Evolutionary conservation across 495 filamentous ascomycete genomes (phyloP).

Genomic region (Geopyxis carbonaria): DNA sequence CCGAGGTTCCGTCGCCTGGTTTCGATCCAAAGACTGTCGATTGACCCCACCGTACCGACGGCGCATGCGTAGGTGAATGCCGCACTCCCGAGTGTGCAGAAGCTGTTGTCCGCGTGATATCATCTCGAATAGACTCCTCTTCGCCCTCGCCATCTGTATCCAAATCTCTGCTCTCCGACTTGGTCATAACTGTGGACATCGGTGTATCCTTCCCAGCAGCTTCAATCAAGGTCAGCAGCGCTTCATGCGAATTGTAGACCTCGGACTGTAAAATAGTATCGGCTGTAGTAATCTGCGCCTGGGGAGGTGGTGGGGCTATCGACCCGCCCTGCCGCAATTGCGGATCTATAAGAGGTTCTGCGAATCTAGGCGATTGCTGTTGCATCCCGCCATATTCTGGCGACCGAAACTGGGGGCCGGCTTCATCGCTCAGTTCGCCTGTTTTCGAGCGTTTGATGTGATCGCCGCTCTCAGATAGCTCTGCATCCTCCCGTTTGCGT

Average conservation of each 20-base stretch:
- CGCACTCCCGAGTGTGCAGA: too few species aligned
- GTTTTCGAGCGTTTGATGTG: background rate
- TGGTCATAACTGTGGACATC: constrained; percentile 8
- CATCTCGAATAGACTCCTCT: constrained; percentile 2
- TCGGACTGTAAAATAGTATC: constrained; percentile 38
- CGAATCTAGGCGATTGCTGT: constrained; percentile 11
- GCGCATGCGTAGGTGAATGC: too few species aligned
- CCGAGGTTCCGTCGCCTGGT: constrained; percentile 2
- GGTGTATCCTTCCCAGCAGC: constrained; percentile 33
- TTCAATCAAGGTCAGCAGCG: constrained; percentile 42
- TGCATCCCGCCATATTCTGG: constrained; percentile 9
- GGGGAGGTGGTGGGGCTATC: too few species aligned
- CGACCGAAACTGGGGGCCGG: constrained; percentile 5
- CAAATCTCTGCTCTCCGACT: constrained; percentile 7
- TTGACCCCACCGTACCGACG: too few species aligned
- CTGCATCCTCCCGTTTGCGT: constrained; percentile 18
- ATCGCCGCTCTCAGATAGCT: background rate
- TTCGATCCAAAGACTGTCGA: too few species aligned
- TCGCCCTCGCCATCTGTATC: constrained; percentile 20
- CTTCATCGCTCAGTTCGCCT: constrained; percentile 4
- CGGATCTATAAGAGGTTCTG: background rate
- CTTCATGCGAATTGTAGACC: constrained; percentile 43
- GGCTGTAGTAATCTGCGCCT: constrained; percentile 29
- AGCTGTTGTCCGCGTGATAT: too few species aligned
- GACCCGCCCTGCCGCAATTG: background rate